Conservation (phyloP, 2,329 filamentous ascomycete species). For the Aspergillus uvarum region DNA sequence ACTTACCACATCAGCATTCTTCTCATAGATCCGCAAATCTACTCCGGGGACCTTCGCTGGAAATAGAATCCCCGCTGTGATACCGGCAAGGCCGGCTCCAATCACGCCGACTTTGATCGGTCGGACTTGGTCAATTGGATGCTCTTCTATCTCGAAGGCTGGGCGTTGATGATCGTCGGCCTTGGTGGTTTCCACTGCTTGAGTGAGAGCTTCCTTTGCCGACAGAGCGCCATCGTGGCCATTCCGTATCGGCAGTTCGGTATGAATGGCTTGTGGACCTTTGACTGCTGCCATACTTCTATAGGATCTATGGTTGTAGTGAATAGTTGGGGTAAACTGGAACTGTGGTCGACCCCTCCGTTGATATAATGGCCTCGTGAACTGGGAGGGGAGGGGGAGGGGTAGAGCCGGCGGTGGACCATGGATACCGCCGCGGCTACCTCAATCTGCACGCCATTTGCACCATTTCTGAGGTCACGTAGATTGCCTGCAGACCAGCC, state of each 20-base stretch:
- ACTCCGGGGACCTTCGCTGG: conserved; percentile 68
- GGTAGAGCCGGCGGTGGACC: background rate
- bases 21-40: conserved; percentile 65
- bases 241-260: background rate
- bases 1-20: conserved; percentile 65
- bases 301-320: no score
- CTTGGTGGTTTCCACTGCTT: background rate
- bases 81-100: conserved; percentile 63
- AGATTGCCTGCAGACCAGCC: background rate
- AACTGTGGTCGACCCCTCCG: background rate
- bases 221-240: background rate
- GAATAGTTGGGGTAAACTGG: no score
- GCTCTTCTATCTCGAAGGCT: conserved; percentile 42
- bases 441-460: conserved; percentile 4
- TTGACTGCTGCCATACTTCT: background rate
- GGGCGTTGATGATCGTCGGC: conserved; percentile 1
- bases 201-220: background rate
- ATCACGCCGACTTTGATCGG: conserved; percentile 59
- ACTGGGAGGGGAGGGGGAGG: background rate
- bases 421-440: background rate
- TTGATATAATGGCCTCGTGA: background rate
- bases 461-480: conserved; percentile 7
- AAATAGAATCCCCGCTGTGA: conserved; percentile 64
- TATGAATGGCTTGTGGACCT: background rate
- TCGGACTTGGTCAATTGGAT: conserved; percentile 51